Evolutionary conservation across 164 flowering plant genomes (phyloP).

Genomic region (Magnolia kwangsiensis): DNA sequence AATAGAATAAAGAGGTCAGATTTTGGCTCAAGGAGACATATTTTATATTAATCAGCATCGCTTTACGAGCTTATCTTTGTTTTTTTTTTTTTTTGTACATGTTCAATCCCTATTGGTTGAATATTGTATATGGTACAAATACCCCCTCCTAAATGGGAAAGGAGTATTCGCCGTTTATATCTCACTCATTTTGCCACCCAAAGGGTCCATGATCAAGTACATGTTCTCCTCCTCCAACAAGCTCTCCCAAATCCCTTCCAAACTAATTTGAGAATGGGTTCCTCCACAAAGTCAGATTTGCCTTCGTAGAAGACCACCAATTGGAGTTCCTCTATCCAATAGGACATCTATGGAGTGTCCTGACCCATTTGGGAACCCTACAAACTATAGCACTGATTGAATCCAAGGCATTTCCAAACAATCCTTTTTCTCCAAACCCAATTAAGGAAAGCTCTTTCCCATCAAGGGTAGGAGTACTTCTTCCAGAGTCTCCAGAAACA

Average conservation of each 20-base stretch:
- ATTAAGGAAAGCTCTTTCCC: constrained; percentile 28
- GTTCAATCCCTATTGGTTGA: constrained; percentile 2
- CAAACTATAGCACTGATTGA: constrained; percentile 23
- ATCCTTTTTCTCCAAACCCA: constrained; percentile 21
- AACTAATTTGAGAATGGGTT: constrained; percentile 8
- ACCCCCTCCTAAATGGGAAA: constrained; percentile 21
- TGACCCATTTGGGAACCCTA: constrained; percentile 9
- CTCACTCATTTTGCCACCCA: constrained; percentile 22
- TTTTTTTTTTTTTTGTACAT: no score
- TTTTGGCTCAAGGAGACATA: no score
- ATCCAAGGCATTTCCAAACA: constrained; percentile 42
- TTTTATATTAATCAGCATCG: no score
- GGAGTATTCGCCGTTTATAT: constrained; percentile 16
- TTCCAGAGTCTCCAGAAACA: constrained; percentile 27
- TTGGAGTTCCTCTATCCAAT: constrained; percentile 3
- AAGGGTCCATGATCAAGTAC: constrained; percentile 2
- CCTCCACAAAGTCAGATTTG: constrained; percentile 16
- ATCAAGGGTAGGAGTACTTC: constrained; percentile 19
- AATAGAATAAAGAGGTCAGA: no score
- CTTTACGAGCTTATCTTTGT: no score
- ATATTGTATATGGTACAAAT: constrained; percentile 15
- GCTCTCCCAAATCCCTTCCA: constrained; percentile 12
- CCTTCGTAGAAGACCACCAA: background rate
- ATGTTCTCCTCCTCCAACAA: constrained; percentile 1
- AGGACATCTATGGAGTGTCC: constrained; percentile 15